Conservation (phyloP, 306 rosid genomes). For the Begonia fuchsioides region DNA sequence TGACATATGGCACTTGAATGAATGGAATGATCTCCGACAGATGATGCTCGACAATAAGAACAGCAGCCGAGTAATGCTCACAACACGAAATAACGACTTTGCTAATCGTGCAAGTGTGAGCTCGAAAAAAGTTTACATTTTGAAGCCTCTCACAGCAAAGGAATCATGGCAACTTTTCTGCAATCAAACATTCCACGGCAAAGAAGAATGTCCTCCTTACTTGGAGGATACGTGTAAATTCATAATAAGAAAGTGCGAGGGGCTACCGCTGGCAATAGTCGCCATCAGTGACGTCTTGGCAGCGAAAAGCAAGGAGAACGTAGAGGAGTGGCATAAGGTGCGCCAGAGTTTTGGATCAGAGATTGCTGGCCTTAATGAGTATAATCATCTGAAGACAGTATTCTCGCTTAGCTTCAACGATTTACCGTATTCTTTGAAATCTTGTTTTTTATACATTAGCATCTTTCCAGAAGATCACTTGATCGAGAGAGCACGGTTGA, state of each 20-base stretch:
- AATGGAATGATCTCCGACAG: too few relatives aligned
- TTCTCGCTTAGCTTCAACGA: slow-evolving; percentile 29
- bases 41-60: too few relatives aligned
- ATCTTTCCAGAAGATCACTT: slow-evolving; percentile 26
- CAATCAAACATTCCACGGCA: slow-evolving; percentile 26
- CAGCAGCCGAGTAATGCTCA: slow-evolving; percentile 39
- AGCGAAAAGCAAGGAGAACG: slow-evolving; percentile 22
- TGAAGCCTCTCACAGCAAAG: slow-evolving; percentile 22
- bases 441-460: slow-evolving; percentile 30
- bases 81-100: slow-evolving; percentile 28
- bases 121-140: slow-evolving; percentile 14
- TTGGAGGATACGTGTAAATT: slow-evolving; percentile 17
- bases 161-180: slow-evolving; percentile 36
- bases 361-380: slow-evolving; percentile 20
- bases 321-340: slow-evolving; percentile 38
- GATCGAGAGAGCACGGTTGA: slow-evolving; percentile 24
- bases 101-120: slow-evolving; percentile 19
- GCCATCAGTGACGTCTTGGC: slow-evolving; percentile 42
- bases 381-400: slow-evolving; percentile 22
- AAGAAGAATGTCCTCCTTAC: slow-evolving; percentile 23
- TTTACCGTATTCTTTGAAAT: slow-evolving; percentile 27
- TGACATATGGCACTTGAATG: too few relatives aligned
- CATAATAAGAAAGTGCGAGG: slow-evolving; percentile 34
- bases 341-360: slow-evolving; percentile 23
- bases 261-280: slow-evolving; percentile 59